phyloP scores from a whole-genome alignment of 345 rosid species.

The Lumnitzera littorea region DNA sequence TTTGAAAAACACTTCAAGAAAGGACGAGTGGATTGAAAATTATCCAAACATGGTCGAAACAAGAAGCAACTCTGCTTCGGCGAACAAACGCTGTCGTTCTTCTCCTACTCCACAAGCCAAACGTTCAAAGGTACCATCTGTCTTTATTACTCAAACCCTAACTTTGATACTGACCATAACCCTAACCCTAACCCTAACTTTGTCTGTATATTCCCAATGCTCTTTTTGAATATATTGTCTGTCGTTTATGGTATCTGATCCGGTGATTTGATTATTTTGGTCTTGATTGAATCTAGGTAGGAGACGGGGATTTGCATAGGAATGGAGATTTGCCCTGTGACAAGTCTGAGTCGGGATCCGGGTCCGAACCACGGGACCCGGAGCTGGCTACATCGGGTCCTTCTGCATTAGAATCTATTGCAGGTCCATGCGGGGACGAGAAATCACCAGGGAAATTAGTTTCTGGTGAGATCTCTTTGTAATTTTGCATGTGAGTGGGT shows the following conservation, averaged over 20 bases:
- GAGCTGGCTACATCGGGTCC: constrained; percentile 71
- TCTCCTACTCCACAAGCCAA: constrained; percentile 38
- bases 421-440: constrained; percentile 38
- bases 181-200: too few species aligned
- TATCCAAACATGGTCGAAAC: constrained; percentile 74
- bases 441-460: constrained; percentile 38
- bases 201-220: constrained; percentile 7
- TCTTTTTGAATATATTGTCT: too few species aligned
- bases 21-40: neutral
- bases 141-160: neutral
- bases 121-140: constrained; percentile 58
- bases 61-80: constrained; percentile 77
- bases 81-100: constrained; percentile 71
- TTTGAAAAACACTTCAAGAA: constrained; percentile 5
- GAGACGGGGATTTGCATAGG: neutral
- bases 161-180: too few species aligned
- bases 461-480: constrained; percentile 6
- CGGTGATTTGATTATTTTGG: neutral
- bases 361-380: constrained; percentile 41
- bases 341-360: constrained; percentile 27
- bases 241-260: too few species aligned
- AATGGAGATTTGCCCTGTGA: neutral
- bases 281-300: constrained; percentile 8
- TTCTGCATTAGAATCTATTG: constrained; percentile 32
- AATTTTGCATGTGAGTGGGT: constrained; percentile 10